A percentile compares a stretch with the other conserved stretches of the same genome.
Evolutionary conservation across 257 asterid genomes (phyloP).

Genomic region (Paraleonurus japonicus): DNA sequence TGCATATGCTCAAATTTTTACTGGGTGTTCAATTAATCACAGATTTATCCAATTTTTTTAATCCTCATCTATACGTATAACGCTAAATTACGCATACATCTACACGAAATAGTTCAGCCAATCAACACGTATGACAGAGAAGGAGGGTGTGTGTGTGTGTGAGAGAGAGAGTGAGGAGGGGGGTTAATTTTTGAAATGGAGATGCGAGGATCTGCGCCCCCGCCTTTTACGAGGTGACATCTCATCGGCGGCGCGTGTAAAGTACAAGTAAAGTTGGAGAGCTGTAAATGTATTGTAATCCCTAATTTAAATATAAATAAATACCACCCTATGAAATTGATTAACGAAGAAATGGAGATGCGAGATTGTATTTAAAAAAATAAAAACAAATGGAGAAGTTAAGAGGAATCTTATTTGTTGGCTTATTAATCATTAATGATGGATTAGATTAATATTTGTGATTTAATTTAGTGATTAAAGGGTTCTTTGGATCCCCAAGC

Average conservation of each 20-base stretch:
- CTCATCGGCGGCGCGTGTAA: conserved; percentile 29
- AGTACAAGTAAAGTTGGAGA: conserved; percentile 1
- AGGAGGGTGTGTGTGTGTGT: background rate
- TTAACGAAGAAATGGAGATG: background rate
- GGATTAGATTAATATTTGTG: conserved; percentile 6
- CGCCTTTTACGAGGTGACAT: conserved; percentile 46
- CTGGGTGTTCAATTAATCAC: background rate
- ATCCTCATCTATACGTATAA: background rate
- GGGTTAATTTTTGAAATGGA: conserved; percentile 25
- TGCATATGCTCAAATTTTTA: background rate
- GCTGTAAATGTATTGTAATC: too few relatives aligned
- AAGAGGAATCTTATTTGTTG: conserved; percentile 3
- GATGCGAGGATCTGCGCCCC: conserved; percentile 34
- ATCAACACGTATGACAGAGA: conserved; percentile 10
- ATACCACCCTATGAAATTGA: background rate
- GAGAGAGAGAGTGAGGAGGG: conserved; percentile 14
- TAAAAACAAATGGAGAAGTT: background rate
- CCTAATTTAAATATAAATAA: background rate
- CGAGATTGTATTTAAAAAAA: background rate
- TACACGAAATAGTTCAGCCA: conserved; percentile 17
- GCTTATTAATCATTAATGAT: background rate
- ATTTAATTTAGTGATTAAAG: conserved; percentile 1
- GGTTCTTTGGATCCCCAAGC: conserved; percentile 20
- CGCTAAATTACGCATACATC: background rate
- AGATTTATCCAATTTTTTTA: conserved; percentile 1